These are phyloP conservation scores for Ogataea trehalophila DNA, from an alignment of 805 yeast species.

Conservation along the genomic window DNA sequence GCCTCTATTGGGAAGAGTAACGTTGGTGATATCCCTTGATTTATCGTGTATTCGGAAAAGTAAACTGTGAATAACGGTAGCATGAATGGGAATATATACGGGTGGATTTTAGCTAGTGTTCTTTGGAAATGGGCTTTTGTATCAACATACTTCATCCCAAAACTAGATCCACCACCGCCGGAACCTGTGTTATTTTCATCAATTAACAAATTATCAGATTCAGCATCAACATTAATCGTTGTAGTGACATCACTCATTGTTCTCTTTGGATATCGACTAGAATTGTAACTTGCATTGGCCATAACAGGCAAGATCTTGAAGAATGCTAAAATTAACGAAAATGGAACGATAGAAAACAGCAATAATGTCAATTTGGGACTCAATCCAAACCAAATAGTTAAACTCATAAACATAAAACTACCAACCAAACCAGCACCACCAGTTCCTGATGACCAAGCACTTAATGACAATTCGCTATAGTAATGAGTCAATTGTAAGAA, in stretches of 20 bases:
- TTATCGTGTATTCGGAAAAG: conserved; percentile 79
- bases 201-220: neutral
- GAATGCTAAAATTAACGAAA: conserved; percentile 23
- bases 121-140: conserved; percentile 14
- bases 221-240: neutral
- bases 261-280: neutral
- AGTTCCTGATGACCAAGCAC: conserved; percentile 92
- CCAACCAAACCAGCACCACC: conserved; percentile 95
- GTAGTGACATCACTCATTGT: neutral
- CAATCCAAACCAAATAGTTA: conserved; percentile 66
- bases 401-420: conserved; percentile 59
- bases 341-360: conserved; percentile 42
- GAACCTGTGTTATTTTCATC: too few species aligned
- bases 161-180: too few species aligned
- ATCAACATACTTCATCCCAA: too few species aligned
- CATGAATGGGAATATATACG: conserved; percentile 64
- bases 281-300: neutral
- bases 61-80: conserved; percentile 80
- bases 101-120: conserved; percentile 33
- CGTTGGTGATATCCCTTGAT: conserved; percentile 91
- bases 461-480: conserved; percentile 51
- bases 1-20: conserved; percentile 68
- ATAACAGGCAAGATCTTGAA: conserved; percentile 24
- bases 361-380: conserved; percentile 51
- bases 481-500: conserved; percentile 83